Base-by-base conservation (phyloP, 2,329 filamentous ascomycete species). In the Diaporthe eres region DNA sequence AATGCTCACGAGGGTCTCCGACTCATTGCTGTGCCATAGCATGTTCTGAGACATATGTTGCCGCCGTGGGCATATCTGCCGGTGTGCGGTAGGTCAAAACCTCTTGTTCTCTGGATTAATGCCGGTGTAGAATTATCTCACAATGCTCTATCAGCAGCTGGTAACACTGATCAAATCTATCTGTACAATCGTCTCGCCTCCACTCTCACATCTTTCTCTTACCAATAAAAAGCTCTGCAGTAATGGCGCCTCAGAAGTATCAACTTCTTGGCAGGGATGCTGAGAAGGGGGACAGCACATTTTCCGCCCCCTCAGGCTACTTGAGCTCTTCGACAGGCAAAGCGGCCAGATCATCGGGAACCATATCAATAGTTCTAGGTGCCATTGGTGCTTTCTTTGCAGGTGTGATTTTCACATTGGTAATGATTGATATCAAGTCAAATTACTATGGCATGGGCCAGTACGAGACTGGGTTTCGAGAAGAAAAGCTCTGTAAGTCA, bases 401-500 rank as follows among this genome's bases (percentile, higher is more conserved):
- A 13, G 58, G 58, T 2, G 39, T 63, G 7, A 5, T 44, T 10
- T 44, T 63, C 37, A 63, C 37, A 44, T 3, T 63, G 37, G 17
- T 17, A 9, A 17, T 28, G 22, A 28, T 28, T 7, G 17, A 13
- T 9, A 13, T 44, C 15, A 42, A 28, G 12, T 63, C 58, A 6
- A 5, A 34, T 9, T 37, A 34, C 19, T 22, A 17, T 4, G 37
- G 58, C 0, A 44, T 25, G n/a, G 58, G 58, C 15, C 39, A 44
- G 13, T 63, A 63, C 39, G 58, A 63, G 28, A 63, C 58, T 10
- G 58, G 58, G 3, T 44, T 63, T 42, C 58, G 15, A 28, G 58
- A 63, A 63, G 58, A 63, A 28, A 44, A 42, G 37, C 25, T 63
- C 17, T 28, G 58, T 63, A 63, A 63, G 58, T 22, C 58, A 44